Evolutionary conservation across 139 green algal species (phyloP).

Genomic region (Nannochloris sp.): DNA sequence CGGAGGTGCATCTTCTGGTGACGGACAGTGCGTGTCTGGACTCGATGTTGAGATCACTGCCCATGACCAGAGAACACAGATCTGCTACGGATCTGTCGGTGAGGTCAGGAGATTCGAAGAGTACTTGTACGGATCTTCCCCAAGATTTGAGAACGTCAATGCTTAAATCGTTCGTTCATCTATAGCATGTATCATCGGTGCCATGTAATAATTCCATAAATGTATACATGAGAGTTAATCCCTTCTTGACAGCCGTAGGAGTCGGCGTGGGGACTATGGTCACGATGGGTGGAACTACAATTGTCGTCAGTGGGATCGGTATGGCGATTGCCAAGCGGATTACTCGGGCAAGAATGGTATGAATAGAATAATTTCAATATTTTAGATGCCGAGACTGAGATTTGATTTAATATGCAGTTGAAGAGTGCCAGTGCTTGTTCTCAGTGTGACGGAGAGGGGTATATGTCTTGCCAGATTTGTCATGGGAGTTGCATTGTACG

Average conservation of each 20-base stretch:
- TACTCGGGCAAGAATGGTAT: neutral
- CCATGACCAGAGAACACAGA: conserved; percentile 80
- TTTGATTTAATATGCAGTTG: conserved; percentile 6
- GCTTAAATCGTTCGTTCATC: neutral
- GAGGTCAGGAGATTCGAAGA: conserved; percentile 85
- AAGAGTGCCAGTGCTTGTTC: conserved; percentile 13
- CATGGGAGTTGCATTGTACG: conserved; percentile 14
- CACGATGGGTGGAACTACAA: conserved; percentile 11
- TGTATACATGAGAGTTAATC: neutral
- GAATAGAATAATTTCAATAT: neutral
- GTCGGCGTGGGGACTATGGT: conserved; percentile 14
- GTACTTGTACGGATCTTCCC: conserved; percentile 69
- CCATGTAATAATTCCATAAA: conserved; percentile 9
- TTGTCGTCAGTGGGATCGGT: conserved; percentile 4
- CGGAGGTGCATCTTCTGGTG: conserved; percentile 63
- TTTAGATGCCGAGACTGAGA: neutral
- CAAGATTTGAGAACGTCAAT: conserved; percentile 39
- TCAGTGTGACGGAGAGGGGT: conserved; percentile 13
- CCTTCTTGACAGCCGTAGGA: conserved; percentile 16
- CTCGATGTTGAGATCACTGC: conserved; percentile 70
- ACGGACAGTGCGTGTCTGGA: conserved; percentile 63
- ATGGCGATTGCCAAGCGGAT: conserved; percentile 15
- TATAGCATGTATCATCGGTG: conserved; percentile 5
- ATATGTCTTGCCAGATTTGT: conserved; percentile 20
- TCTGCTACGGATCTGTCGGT: conserved; percentile 79